Base-by-base conservation (phyloP, 2,329 filamentous ascomycete species). In the Alternaria angustiovoidea region DNA sequence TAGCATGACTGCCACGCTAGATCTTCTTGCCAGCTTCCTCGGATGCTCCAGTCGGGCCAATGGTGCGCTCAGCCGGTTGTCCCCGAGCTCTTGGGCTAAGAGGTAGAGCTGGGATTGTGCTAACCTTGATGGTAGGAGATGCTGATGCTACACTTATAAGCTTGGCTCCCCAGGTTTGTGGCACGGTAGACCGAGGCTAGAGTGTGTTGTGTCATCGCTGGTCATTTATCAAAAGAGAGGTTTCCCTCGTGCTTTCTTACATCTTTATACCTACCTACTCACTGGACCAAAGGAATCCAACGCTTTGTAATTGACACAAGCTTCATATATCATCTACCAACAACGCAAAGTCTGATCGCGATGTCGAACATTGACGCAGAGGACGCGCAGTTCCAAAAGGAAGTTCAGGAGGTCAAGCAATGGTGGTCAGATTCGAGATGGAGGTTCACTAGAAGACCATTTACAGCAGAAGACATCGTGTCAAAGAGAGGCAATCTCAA, bases 351-450 rank as follows among this genome's bases (percentile, higher is more conserved):
- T 12, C 22, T 2, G 14, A 28, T 46, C 59, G 70, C 56, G 39
- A 77, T 78, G 75, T 68, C 75, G 32, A 71, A 74, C 61, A 69
- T 75, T 42, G 87, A 91, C 59, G 86, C 90, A 24, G 90, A 93
- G 74, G 89, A 94, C 79, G 80, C 91, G 72, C 82, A 89, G 74
- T 97, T 91, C 82, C 85, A 88, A 74, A 86, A 90, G 69, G 95
- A 99, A 78, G 93, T 98, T 61, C 88, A 90, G 73, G 88, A 91
- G 68, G 90, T 98, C 69, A 92, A 97, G 87, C 83, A 91, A 80
- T 99, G 95, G 95, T 99, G 95, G 95, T 86, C 84, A 54, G 92
- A 96, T 73, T 88, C 93, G 58, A 87, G 95, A 85, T 99, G 95
- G 95, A 87, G 92, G 78, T 88, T 92, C 81, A 99, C 95, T 72